A percentile compares a stretch with the other conserved stretches of the same genome.
These are phyloP conservation scores for Auriscalpium microsporum DNA, from an alignment of 768 basidiomycete genomes.

Conservation along the genomic window DNA sequence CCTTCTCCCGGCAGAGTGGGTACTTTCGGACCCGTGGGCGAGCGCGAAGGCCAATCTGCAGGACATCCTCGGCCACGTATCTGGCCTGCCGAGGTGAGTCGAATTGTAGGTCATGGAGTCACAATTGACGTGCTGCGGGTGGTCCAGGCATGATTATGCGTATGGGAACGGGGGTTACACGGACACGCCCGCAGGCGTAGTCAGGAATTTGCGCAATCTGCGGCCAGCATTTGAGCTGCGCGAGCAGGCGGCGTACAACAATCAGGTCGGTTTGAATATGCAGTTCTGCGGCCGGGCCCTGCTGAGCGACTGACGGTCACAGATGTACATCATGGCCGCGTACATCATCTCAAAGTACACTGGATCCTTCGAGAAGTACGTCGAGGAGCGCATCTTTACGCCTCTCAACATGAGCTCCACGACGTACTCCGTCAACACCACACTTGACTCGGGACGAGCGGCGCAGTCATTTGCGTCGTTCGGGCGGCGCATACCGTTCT, in stretches of 20 bases:
- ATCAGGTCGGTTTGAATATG: constrained; percentile 17
- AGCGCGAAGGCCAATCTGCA: constrained; percentile 25
- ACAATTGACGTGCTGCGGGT: background rate
- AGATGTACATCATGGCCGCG: constrained; percentile 31
- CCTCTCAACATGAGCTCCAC: constrained; percentile 33
- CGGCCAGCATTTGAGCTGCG: constrained; percentile 28
- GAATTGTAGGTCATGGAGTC: background rate
- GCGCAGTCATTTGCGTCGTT: constrained; percentile 25
- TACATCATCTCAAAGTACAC: constrained; percentile 29
- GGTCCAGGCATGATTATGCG: constrained; percentile 2
- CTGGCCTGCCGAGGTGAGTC: constrained; percentile 30
- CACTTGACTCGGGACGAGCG: constrained; percentile 22
- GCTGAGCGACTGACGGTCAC: background rate
- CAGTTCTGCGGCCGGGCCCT: too few species aligned
- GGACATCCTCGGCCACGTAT: constrained; percentile 31
- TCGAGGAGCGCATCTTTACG: constrained; percentile 30
- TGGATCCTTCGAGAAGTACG: constrained; percentile 29
- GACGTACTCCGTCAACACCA: constrained; percentile 27
- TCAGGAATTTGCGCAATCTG: constrained; percentile 24
- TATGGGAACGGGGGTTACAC: background rate
- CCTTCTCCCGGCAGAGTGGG: constrained; percentile 33
- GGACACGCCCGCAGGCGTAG: background rate
- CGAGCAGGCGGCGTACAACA: constrained; percentile 30
- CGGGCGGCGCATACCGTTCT: constrained; percentile 26
- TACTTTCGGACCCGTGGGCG: constrained; percentile 31